Conservation (phyloP, 805 yeast species). For the Yarrowia divulgata region DNA sequence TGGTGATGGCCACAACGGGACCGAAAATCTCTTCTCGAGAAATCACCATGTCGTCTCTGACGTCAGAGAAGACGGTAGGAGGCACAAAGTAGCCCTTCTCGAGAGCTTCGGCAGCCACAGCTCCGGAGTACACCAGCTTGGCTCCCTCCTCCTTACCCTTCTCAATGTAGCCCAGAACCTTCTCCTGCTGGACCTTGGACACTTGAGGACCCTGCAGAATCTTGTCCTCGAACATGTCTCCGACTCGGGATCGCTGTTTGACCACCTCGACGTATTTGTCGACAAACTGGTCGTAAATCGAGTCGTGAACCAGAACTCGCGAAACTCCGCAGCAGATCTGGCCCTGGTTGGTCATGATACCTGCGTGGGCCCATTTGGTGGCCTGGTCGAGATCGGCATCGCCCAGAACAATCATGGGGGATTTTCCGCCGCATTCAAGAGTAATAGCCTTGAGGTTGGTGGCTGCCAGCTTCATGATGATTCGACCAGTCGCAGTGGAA, state of each 20-base stretch:
- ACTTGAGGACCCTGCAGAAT: conserved; percentile 92
- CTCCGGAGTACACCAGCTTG: conserved; percentile 80
- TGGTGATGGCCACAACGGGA: conserved; percentile 79
- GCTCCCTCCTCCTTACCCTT: conserved; percentile 87
- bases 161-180: conserved; percentile 75
- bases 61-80: conserved; percentile 81
- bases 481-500: conserved; percentile 87
- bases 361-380: conserved; percentile 72
- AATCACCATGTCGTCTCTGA: conserved; percentile 67
- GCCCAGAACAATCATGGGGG: conserved; percentile 86
- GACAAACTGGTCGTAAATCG: conserved; percentile 76
- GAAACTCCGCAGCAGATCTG: conserved; percentile 97
- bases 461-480: conserved; percentile 78
- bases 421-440: conserved; percentile 94
- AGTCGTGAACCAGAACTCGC: conserved; percentile 85
- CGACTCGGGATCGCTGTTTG: conserved; percentile 56
- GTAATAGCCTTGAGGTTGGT: conserved; percentile 83
- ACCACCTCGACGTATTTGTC: conserved; percentile 62
- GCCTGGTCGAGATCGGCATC: conserved; percentile 85
- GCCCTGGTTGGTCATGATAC: conserved; percentile 93
- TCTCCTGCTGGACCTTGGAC: conserved; percentile 75
- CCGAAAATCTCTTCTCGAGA: conserved; percentile 89
- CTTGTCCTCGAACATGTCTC: conserved; percentile 79
- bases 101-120: conserved; percentile 53
- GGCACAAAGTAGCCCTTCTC: conserved; percentile 67